Evolutionary conservation across 73 alveolate genomes (phyloP), one percentile per base, ranked within the genome.

Genomic region (Stentor coeruleus): DNA sequence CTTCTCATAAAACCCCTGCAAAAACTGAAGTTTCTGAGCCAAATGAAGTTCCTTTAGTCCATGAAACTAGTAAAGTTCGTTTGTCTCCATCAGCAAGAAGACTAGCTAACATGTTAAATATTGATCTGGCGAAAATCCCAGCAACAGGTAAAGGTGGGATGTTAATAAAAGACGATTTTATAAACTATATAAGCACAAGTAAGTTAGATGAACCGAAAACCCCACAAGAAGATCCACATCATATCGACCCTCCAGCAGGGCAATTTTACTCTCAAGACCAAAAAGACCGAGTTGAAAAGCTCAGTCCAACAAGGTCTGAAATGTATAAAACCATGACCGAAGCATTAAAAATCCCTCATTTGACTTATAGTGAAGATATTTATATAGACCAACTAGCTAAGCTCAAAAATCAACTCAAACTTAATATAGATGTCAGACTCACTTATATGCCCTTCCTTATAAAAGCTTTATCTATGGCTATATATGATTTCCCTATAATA

Each of bases 241-340:
- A 57, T 57, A 31, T 57, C 73, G 28, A n/a, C 15, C 73, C 73
- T 57, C 73, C 73, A 0, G 35, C 73, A 20, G 73, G 35, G 35
- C 15, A n/a, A 0, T 1, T 2, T 20, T n/a, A n/a, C 2, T 57
- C 73, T 0, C n/a, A n/a, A n/a, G n/a, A n/a, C n/a, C 42, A 80
- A 4, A 60, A 58, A 6, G 80, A 82, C 55, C 59, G 35, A 40
- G 84, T 90, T 3, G 84, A 76, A 40, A 91, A 91, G 81, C 86
- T 91, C 74, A 82, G 88, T 38, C 97, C 94, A 59, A 84, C 91
- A 37, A 58, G 79, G 84, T 91, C 86, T 77, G 98, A 93, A 38
- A 93, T 93, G 98, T 58, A 88, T 31, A 93, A 93, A 82, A 74
- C 95, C 15, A 93, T 93, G 98, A 91, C 96, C 38, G 95, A 93